Percentiles rank a stretch among this genome's conserved stretches.
phyloP scores from a whole-genome alignment of 1,139 yeast species.

The Protomyces gravidus region DNA sequence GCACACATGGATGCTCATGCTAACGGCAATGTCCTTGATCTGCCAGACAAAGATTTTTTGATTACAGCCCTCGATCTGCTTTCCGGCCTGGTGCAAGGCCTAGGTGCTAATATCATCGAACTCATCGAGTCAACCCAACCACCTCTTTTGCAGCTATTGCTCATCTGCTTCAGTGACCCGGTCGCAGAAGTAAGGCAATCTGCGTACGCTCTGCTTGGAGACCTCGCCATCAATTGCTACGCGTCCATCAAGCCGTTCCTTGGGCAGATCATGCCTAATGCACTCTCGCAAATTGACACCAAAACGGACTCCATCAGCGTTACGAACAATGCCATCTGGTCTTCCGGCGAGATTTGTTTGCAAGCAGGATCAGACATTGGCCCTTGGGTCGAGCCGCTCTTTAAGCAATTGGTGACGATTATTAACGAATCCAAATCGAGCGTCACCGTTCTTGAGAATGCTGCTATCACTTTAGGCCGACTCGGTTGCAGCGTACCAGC shows the following conservation, averaged over 20 bases:
- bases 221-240: constrained; percentile 63
- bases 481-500: constrained; percentile 66
- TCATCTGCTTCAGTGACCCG: constrained; percentile 70
- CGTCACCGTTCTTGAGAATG: constrained; percentile 66
- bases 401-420: constrained; percentile 61
- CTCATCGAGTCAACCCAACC: constrained; percentile 45
- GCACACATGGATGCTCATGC: constrained; percentile 62
- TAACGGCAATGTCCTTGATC: constrained; percentile 62
- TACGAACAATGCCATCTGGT: constrained; percentile 89
- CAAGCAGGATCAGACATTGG: constrained; percentile 52
- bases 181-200: constrained; percentile 86
- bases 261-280: constrained; percentile 55
- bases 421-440: constrained; percentile 53
- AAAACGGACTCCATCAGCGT: constrained; percentile 56
- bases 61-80: constrained; percentile 84
- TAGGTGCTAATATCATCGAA: constrained; percentile 59
- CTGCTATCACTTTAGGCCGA: constrained; percentile 92
- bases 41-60: constrained; percentile 86
- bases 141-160: constrained; percentile 59
- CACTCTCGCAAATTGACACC: constrained; percentile 60
- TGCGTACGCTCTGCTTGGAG: constrained; percentile 86
- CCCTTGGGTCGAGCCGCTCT: constrained; percentile 59
- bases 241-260: constrained; percentile 57
- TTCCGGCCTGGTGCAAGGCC: constrained; percentile 89
- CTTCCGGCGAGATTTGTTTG: constrained; percentile 78